Evolutionary conservation across 2,329 filamentous ascomycete genomes (phyloP).

Genomic region (Colletotrichum echinochloae): DNA sequence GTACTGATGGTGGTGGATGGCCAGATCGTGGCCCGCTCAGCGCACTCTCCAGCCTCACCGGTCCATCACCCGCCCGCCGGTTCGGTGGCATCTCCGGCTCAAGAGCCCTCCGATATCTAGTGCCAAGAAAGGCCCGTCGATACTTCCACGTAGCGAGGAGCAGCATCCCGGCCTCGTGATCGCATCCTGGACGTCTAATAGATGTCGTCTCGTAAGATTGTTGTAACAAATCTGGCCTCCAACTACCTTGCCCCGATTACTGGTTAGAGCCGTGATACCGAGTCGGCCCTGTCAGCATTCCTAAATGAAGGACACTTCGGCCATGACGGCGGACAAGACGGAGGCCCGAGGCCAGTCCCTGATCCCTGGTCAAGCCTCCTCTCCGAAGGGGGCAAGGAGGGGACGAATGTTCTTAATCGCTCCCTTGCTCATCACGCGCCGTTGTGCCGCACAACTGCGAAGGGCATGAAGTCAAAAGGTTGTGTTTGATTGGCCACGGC

Average conservation of each 20-base stretch:
- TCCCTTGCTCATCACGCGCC: neutral
- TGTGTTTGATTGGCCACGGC: slow-evolving; percentile 17
- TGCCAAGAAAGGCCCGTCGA: neutral
- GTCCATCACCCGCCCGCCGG: slow-evolving; percentile 15
- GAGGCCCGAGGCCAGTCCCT: slow-evolving; percentile 26
- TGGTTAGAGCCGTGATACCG: neutral
- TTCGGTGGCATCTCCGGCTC: slow-evolving; percentile 11
- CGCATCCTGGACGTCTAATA: neutral
- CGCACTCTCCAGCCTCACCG: slow-evolving; percentile 12
- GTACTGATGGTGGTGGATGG: neutral
- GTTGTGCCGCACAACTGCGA: slow-evolving; percentile 6
- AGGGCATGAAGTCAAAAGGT: neutral
- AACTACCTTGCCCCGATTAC: slow-evolving; percentile 3
- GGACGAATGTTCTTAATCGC: slow-evolving; percentile 8
- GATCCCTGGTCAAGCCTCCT: slow-evolving; percentile 27
- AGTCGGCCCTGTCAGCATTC: slow-evolving; percentile 19
- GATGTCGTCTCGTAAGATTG: neutral
- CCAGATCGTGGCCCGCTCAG: slow-evolving; percentile 24
- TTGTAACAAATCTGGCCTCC: neutral
- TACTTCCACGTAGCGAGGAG: neutral
- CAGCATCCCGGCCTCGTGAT: slow-evolving; percentile 1
- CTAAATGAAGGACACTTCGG: slow-evolving; percentile 24
- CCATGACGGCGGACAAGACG: slow-evolving; percentile 26
- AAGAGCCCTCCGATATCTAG: slow-evolving; percentile 2
- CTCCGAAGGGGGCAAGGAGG: neutral